Conservation (phyloP, 2,329 filamentous ascomycete species). For the Davidsoniella virescens region DNA sequence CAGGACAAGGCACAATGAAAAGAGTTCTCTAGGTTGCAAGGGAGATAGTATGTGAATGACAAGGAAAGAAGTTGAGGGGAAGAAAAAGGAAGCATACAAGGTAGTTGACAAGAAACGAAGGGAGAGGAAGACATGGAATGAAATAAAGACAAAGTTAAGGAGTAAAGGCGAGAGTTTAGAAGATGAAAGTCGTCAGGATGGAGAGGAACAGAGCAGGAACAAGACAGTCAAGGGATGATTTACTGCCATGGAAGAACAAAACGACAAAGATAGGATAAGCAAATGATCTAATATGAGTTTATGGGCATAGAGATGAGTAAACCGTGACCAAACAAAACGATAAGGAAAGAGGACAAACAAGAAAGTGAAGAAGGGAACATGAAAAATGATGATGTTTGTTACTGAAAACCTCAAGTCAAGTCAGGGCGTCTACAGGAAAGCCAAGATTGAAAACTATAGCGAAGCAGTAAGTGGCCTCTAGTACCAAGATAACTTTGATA, state of each 20-base stretch:
- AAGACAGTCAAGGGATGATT: not conserved
- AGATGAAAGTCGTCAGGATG: not conserved
- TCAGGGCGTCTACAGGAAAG: no score
- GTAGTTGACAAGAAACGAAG: not conserved
- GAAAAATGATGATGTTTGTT: not conserved
- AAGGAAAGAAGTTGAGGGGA: not conserved
- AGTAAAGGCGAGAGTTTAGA: not conserved
- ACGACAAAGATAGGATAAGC: no score
- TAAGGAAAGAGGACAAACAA: not conserved
- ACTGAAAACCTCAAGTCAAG: no score
- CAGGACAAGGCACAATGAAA: not conserved
- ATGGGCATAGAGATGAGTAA: no score
- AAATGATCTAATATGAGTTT: no score
- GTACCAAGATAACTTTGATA: no score
- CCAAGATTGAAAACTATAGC: not conserved
- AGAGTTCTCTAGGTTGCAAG: not conserved
- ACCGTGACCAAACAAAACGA: not conserved
- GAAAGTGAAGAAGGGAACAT: not conserved
- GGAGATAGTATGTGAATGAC: not conserved
- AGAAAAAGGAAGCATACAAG: not conserved
- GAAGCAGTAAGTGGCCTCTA: not conserved
- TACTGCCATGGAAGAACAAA: not conserved
- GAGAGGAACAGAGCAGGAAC: not conserved
- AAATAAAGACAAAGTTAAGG: not conserved
- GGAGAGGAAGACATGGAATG: not conserved